phyloP scores from a whole-genome alignment of 1,139 yeast genomes.

The Wickerhamomyces sp. region DNA sequence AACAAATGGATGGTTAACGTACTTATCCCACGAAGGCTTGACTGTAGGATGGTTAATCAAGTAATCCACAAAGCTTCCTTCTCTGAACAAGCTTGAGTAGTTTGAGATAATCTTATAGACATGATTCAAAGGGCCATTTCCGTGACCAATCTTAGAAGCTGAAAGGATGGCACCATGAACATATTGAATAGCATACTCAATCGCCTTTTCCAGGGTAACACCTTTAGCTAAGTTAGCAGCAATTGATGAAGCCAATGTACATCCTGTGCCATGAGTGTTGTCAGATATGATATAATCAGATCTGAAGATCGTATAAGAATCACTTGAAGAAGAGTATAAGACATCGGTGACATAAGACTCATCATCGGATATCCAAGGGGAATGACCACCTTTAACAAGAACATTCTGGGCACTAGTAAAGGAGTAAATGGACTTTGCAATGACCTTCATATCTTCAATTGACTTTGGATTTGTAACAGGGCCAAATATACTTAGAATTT shows the following conservation, averaged over 20 bases:
- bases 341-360: conserved; percentile 47
- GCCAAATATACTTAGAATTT: conserved; percentile 29
- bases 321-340: conserved; percentile 43
- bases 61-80: conserved; percentile 43
- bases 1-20: conserved; percentile 61
- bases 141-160: conserved; percentile 44
- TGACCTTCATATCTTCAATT: conserved; percentile 33
- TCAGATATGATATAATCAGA: conserved; percentile 45
- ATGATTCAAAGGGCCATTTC: conserved; percentile 76
- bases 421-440: conserved; percentile 41
- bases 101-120: conserved; percentile 28
- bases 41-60: conserved; percentile 55
- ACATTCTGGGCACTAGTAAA: conserved; percentile 47
- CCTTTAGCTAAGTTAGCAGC: conserved; percentile 70
- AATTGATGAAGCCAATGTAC: conserved; percentile 79
- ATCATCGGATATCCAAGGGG: conserved; percentile 37
- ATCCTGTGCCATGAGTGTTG: conserved; percentile 88
- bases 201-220: conserved; percentile 39
- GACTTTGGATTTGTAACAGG: conserved; percentile 18
- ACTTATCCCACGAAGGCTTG: conserved; percentile 49
- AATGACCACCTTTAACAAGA: conserved; percentile 80
- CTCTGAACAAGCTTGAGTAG: conserved; percentile 22
- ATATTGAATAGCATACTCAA: conserved; percentile 54
- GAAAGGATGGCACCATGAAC: conserved; percentile 59
- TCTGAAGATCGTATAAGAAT: conserved; percentile 39